Base-by-base conservation (phyloP, 208 protist genomes). In the Leishmania gerbilli region DNA sequence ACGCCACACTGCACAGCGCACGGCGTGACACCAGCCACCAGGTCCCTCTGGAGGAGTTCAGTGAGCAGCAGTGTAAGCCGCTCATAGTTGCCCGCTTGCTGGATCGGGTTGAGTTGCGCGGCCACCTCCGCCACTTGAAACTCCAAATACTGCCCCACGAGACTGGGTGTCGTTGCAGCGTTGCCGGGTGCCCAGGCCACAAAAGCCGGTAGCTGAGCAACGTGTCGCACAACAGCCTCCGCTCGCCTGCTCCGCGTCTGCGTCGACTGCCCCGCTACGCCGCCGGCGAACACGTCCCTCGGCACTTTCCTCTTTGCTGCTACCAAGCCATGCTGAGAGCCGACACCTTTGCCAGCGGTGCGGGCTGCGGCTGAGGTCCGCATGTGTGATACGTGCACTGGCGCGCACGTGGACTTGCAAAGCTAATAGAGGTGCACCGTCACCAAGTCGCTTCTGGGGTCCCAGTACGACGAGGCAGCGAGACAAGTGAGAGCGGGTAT, bases 1-100 rank as follows among this genome's bases (percentile, higher is more conserved):
- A 96, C 37, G 13, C 93, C 93, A 3, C 84, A 72, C n/a, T 91
- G 68, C 15, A 96, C 84, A 87, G 91, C 91, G n/a, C 81, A 55
- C 51, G 90, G 88, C 1, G 93, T 96, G 72, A 95, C 87, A 56
- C 93, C 93, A 40, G 82, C 78, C 11, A 84, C 84, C 31, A 89
- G 87, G 77, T 93, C 90, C 34, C 87, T 86, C 21, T 84, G 77
- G 40, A 95, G 85, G 24, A 93, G 76, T 68, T 92, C 93, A 40
- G 88, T 69, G 53, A 93, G 82, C 55, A 94, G 86, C 17, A 91
- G 83, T 1, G 88, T 77, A 42, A 87, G 84, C 15, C 87, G 77
- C 3, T 80, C 83, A 69, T 87, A 89, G 72, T 85, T 79, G 40
- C 82, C 74, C 1, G 82, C 77, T 42, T 82, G 82, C 31, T 79